These are phyloP conservation scores for Immersiella caudata DNA, from an alignment of 495 filamentous ascomycete genomes.

Conservation along the genomic window DNA sequence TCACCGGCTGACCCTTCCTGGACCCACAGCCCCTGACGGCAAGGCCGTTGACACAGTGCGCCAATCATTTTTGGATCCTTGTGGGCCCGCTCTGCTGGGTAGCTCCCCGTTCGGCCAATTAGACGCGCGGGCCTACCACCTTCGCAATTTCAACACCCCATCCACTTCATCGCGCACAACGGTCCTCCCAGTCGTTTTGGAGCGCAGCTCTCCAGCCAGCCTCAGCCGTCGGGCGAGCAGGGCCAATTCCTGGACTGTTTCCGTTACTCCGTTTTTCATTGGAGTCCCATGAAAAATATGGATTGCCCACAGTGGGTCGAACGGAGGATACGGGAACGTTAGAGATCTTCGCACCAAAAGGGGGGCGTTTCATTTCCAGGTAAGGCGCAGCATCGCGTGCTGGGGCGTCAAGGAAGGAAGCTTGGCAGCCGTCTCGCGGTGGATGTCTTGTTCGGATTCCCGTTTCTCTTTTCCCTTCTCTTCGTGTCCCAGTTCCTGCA, in stretches of 20 bases:
- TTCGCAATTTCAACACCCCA: neutral
- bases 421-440: slow-evolving; percentile 11
- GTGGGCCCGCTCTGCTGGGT: neutral
- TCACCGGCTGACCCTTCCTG: neutral
- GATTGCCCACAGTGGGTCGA: slow-evolving; percentile 9
- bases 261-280: neutral
- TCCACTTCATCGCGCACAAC: neutral
- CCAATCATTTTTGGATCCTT: neutral
- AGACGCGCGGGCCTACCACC: neutral
- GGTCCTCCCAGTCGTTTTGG: neutral
- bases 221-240: slow-evolving; percentile 5
- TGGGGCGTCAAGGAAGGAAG: neutral
- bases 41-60: neutral
- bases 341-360: neutral
- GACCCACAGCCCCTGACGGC: neutral
- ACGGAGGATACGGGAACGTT: neutral
- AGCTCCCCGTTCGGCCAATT: neutral
- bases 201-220: neutral
- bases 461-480: neutral
- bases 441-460: slow-evolving; percentile 11
- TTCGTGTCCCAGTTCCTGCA: neutral
- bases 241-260: neutral
- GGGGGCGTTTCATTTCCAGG: slow-evolving; percentile 16
- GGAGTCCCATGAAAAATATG: neutral
- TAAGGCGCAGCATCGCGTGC: slow-evolving; percentile 11